These are phyloP conservation scores for Aaosphaeria arxii DNA, from an alignment of 2,329 filamentous ascomycete species.

Conservation along the genomic window DNA sequence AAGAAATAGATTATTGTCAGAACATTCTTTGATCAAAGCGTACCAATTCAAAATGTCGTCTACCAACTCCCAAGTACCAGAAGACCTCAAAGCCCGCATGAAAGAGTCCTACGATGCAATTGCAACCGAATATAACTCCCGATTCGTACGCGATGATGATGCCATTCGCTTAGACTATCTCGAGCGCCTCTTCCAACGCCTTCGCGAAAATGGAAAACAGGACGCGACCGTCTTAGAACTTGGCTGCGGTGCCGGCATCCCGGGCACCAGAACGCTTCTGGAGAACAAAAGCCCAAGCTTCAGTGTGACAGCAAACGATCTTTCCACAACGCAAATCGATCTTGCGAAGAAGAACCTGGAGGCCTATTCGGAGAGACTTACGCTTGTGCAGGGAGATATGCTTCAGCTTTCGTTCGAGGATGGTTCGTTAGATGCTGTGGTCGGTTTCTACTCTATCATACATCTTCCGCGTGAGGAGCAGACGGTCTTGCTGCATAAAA, in stretches of 20 bases:
- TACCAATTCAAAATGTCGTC: too few species aligned
- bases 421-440: slow-evolving; percentile 46
- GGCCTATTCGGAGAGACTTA: slow-evolving; percentile 7
- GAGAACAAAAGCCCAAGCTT: slow-evolving; percentile 13
- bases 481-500: slow-evolving; percentile 42
- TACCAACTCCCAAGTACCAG: background rate
- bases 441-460: slow-evolving; percentile 55
- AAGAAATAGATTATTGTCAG: too few species aligned
- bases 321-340: slow-evolving; percentile 40
- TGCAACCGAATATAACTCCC: slow-evolving; percentile 17
- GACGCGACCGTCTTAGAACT: slow-evolving; percentile 18
- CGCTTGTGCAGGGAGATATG: slow-evolving; percentile 43
- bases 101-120: slow-evolving; percentile 31
- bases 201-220: slow-evolving; percentile 1
- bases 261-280: slow-evolving; percentile 22
- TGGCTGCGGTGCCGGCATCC: slow-evolving; percentile 29
- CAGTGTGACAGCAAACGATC: slow-evolving; percentile 42
- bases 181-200: slow-evolving; percentile 10
- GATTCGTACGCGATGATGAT: slow-evolving; percentile 17
- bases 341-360: slow-evolving; percentile 25
- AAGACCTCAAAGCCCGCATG: slow-evolving; percentile 24
- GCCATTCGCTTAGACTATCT: slow-evolving; percentile 20
- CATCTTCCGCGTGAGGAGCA: slow-evolving; percentile 55
- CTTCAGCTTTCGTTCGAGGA: slow-evolving; percentile 32
- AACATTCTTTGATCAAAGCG: too few species aligned